phyloP scores from a whole-genome alignment of 1,284 basidiomycete genomes.

The Ceratorhiza oryzae-sativae region DNA sequence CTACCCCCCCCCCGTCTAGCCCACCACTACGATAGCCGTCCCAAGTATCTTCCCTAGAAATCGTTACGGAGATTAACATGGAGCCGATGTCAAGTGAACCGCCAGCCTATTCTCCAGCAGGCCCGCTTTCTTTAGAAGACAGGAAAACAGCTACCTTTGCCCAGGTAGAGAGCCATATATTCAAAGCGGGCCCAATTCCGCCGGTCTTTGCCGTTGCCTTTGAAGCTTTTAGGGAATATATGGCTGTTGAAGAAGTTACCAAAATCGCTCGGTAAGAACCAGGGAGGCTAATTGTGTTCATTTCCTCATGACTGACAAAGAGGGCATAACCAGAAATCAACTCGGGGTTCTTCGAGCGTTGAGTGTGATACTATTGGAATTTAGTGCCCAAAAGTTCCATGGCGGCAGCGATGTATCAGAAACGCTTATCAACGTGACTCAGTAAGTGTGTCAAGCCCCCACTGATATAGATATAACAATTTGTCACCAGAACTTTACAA shows the following conservation, averaged over 20 bases:
- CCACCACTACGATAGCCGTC: too few species aligned
- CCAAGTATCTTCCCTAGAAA: neutral
- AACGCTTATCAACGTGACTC: neutral
- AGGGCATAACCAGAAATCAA: neutral
- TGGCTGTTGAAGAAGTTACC: neutral
- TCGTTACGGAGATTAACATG: neutral
- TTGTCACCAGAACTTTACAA: neutral
- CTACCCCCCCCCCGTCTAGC: too few species aligned
- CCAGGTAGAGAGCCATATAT: neutral
- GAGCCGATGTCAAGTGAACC: neutral
- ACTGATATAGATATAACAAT: too few species aligned
- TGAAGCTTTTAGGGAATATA: conserved; percentile 1
- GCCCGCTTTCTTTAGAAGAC: neutral
- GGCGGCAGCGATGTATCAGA: neutral
- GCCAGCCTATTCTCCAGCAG: neutral
- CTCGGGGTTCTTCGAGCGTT: neutral
- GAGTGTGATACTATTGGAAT: neutral
- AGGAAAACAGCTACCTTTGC: conserved; percentile 12
- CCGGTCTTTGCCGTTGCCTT: neutral
- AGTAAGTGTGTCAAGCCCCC: too few species aligned
- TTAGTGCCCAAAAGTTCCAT: neutral
- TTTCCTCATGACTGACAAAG: neutral
- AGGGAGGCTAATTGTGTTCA: neutral
- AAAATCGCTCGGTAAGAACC: neutral
- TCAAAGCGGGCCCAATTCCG: neutral